Conservation (phyloP, 108 stramenopile genomes). For the Aurantiochytrium sp. region DNA sequence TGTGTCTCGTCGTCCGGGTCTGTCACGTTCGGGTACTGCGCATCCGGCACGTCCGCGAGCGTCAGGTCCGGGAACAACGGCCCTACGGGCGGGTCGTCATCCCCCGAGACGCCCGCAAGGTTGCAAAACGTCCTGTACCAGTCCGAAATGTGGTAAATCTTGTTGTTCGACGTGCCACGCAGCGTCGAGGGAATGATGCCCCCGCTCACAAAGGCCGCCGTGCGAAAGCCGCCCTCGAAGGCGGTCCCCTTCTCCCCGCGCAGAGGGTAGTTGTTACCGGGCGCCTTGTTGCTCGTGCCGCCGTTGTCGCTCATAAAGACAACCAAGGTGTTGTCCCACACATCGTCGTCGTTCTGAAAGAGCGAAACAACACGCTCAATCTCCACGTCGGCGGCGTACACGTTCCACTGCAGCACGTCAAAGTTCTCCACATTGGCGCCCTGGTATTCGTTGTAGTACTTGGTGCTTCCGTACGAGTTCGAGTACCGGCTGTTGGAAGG, state of each 20-base stretch:
- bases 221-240: neutral
- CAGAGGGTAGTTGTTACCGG: constrained; percentile 10
- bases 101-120: neutral
- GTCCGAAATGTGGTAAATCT: neutral
- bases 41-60: neutral
- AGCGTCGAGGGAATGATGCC: neutral
- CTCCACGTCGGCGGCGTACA: constrained; percentile 22
- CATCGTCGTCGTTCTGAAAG: neutral
- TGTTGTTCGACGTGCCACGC: constrained; percentile 7
- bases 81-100: neutral
- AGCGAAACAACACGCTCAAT: neutral
- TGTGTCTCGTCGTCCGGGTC: neutral
- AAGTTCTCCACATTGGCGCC: neutral
- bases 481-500: neutral
- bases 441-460: neutral
- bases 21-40: neutral
- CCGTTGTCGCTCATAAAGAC: constrained; percentile 5
- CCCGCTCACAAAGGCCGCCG: neutral
- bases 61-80: neutral
- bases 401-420: constrained; percentile 4
- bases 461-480: neutral
- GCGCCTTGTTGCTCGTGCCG: constrained; percentile 1
- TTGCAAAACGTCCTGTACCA: constrained; percentile 33
- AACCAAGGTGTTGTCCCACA: constrained; percentile 18
- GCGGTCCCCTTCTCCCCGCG: neutral